Base-by-base conservation (phyloP, 495 filamentous ascomycete genomes). In the Podospora bellae-mahoneyi region DNA sequence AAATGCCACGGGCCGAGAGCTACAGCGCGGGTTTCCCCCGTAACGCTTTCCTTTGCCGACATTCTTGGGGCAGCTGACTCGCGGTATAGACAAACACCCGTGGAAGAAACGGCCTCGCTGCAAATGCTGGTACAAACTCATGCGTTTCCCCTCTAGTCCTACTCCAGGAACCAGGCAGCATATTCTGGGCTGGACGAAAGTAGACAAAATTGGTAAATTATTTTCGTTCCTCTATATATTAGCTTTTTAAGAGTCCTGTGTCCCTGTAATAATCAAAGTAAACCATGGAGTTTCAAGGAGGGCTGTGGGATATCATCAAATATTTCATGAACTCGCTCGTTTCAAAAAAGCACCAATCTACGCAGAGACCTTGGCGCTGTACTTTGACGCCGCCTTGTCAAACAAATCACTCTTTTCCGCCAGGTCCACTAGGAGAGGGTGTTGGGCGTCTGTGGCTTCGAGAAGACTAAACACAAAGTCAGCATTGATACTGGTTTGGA, bases 301-400 rank as follows among this genome's bases (percentile, higher is more conserved):
- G 39, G 39, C 39, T 48, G 73, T 61, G 64, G 62, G 54, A 66
- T 66, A 68, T 71, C 64, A 71, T 68, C 30, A 57, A 61, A 65
- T 19, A 61, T 64, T 64, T 54, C 58, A 71, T 71, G 54, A 63
- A 48, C 61, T 27, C 61, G 34, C 30, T 44, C 7, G 58, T 64
- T 32, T 7, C 30, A 32, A 53, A 70, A 15, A 27, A 65, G 39
- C 27, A 34, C 61, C 55, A 23, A 48, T 20, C 75, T 74, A 90
- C 64, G 87, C 86, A 19, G 86, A 80, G 60, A 90, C 88, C 79
- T 90, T 93, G 13, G 91, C 84, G 59, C 87, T 84, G 77, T 91
- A 94, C 78, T 93, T 95, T 3, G 84, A 81, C 4, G 92, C 91
- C 5, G 91, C 90, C 67, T 87, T 87, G 75, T 95, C 92, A 74